A percentile compares a stretch with the other conserved stretches of the same genome.
phyloP scores from a whole-genome alignment of 2,329 filamentous ascomycete genomes.

The Cryoendolithus antarcticus region DNA sequence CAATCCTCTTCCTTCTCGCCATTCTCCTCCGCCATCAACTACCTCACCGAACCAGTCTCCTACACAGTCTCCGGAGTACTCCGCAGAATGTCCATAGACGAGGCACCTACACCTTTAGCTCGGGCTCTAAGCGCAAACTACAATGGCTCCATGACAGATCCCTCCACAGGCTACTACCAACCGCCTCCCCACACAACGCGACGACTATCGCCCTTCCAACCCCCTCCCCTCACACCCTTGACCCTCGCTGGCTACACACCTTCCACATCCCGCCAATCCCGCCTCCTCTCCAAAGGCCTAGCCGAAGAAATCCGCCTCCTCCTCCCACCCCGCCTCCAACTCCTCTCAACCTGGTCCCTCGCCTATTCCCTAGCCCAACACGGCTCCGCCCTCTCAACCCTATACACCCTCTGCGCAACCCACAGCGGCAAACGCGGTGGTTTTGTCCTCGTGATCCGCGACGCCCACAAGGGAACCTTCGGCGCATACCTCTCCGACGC shows the following conservation, averaged over 20 bases:
- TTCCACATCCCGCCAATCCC: conserved; percentile 46
- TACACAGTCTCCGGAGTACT: conserved; percentile 37
- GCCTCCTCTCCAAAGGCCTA: conserved; percentile 57
- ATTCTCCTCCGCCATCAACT: conserved; percentile 24
- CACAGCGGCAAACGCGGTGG: conserved; percentile 61
- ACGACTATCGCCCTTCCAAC: conserved; percentile 66
- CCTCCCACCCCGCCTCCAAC: conserved; percentile 72
- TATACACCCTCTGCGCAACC: conserved; percentile 67
- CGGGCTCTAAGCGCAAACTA: conserved; percentile 26
- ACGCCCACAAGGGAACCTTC: conserved; percentile 67
- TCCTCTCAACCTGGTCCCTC: conserved; percentile 76
- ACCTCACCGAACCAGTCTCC: conserved; percentile 37
- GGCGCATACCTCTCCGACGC: conserved; percentile 89
- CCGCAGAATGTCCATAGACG: conserved; percentile 35
- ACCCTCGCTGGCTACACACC: conserved; percentile 53
- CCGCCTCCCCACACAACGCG: conserved; percentile 39
- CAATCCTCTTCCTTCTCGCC: conserved; percentile 3
- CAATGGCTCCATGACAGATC: conserved; percentile 25
- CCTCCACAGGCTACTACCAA: conserved; percentile 42
- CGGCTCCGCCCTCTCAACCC: conserved; percentile 71
- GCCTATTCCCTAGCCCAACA: conserved; percentile 86
- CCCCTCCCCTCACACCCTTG: conserved; percentile 76
- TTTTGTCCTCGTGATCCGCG: conserved; percentile 78
- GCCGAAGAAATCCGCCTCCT: conserved; percentile 90
- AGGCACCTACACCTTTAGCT: conserved; percentile 25